These are phyloP conservation scores for Roridomyces roridus DNA, from an alignment of 768 basidiomycete genomes.

Conservation along the genomic window DNA sequence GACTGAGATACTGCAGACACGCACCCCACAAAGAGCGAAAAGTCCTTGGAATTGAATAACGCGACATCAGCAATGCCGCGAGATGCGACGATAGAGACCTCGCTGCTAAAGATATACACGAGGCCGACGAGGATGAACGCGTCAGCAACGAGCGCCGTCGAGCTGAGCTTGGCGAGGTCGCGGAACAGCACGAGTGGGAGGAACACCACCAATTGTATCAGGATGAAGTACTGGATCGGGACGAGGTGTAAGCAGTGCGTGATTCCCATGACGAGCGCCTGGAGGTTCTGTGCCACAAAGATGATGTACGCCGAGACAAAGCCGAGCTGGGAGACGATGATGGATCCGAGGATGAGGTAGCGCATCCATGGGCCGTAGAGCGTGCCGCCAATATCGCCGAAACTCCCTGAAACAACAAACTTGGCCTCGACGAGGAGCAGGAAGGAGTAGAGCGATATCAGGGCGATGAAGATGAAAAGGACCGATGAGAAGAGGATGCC, in stretches of 20 bases:
- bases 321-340: slow-evolving; percentile 88
- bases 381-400: slow-evolving; percentile 93
- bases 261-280: slow-evolving; percentile 83
- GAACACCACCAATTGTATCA: slow-evolving; percentile 85
- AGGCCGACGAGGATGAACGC: slow-evolving; percentile 92
- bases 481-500: slow-evolving; percentile 88
- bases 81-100: slow-evolving; percentile 68
- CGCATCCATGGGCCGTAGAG: slow-evolving; percentile 96
- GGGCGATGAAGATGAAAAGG: slow-evolving; percentile 80
- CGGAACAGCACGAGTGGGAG: slow-evolving; percentile 89
- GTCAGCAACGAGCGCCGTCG: slow-evolving; percentile 91
- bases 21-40: slow-evolving; percentile 91
- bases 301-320: slow-evolving; percentile 93
- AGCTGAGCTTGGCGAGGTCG: slow-evolving; percentile 93
- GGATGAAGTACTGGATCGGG: slow-evolving; percentile 80
- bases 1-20: no score
- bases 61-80: slow-evolving; percentile 80
- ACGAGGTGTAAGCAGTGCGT: slow-evolving; percentile 74
- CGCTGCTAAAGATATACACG: slow-evolving; percentile 88
- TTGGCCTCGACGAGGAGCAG: slow-evolving; percentile 88
- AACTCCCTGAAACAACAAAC: slow-evolving; percentile 88
- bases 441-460: slow-evolving; percentile 92
- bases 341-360: slow-evolving; percentile 84
- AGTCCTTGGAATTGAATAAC: slow-evolving; percentile 89
- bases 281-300: slow-evolving; percentile 92